Base-by-base conservation (phyloP, 192 early-diverging fungal genomes). In the Physocladia obscura region DNA sequence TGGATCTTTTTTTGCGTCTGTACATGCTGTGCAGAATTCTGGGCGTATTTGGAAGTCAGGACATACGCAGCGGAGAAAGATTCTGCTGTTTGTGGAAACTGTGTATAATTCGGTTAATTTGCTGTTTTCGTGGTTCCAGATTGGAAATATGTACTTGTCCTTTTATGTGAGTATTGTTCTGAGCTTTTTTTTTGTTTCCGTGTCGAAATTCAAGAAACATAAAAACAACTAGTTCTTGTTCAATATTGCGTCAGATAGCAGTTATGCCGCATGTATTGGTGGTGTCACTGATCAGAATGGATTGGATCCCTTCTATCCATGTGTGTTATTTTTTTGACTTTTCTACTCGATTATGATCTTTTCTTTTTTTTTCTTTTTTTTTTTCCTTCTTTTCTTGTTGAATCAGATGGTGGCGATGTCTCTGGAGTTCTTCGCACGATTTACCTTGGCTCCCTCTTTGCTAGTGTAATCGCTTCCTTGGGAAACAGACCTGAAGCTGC, bases 401-500 rank as follows among this genome's bases (percentile, higher is more conserved):
- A 65, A 36, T 56, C 51, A 5, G 8, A 58, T 34, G 64, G 74
- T 26, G 89, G 89, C 29, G 57, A 74, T 30, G 82, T 91, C 0
- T 90, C 92, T 70, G 74, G 81, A 57, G 73, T 88, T 11, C 79
- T 93, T 60, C 89, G 89, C 32, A 76, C 83, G 57, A 74, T 94
- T 36, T 97, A 97, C 74, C 71, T 95, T 15, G 63, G 91, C 50
- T 81, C 92, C 38, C 78, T 98, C 49, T 79, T 93, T 32, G 84
- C 89, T 22, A 87, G 89, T 62, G 92, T 98, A 77, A 91, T 99
- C 49, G 82, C 91, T 22, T 89, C 94, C 64, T 79, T 99, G 74
- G 97, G 97, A 68, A 99, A 99, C 79, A 85, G 94, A 38, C 97
- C 97, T 51, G 93, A 97, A 78, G 95, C 93, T 26, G 88, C 91